Conservation (phyloP, 2,329 filamentous ascomycete species). For the Paradendryphiella salina region DNA sequence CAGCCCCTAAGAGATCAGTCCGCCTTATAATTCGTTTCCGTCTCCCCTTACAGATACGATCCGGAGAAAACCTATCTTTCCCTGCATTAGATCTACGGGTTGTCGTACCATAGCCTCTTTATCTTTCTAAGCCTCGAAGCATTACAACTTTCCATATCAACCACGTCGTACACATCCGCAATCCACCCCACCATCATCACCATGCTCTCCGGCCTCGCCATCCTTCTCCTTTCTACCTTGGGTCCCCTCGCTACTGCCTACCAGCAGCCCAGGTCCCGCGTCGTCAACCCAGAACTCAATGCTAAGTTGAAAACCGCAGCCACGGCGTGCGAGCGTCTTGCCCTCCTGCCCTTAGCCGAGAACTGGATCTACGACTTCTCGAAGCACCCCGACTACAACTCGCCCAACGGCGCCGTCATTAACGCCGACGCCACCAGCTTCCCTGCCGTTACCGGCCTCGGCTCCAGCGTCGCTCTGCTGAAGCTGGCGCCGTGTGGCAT, state of each 20-base stretch:
- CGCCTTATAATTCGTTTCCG: slow-evolving; percentile 1
- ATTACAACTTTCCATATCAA: too few relatives aligned
- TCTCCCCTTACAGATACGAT: slow-evolving; percentile 4
- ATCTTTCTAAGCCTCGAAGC: too few relatives aligned
- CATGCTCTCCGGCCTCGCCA: slow-evolving; percentile 2
- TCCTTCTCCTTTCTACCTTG: slow-evolving; percentile 17
- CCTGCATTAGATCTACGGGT: slow-evolving; percentile 2
- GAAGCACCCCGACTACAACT: slow-evolving; percentile 50
- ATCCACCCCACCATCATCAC: background rate
- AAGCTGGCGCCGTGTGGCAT: slow-evolving; percentile 57
- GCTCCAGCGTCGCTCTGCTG: slow-evolving; percentile 54
- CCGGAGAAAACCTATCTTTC: background rate
- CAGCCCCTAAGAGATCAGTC: background rate
- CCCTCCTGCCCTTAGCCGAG: slow-evolving; percentile 46
- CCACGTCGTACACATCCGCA: too few relatives aligned
- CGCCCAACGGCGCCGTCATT: slow-evolving; percentile 53
- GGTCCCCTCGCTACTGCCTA: slow-evolving; percentile 20
- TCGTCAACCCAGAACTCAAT: slow-evolving; percentile 48
- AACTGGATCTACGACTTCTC: slow-evolving; percentile 58
- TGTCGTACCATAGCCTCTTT: background rate
- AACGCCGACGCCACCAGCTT: slow-evolving; percentile 59
- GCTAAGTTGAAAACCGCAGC: slow-evolving; percentile 45
- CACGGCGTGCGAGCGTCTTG: slow-evolving; percentile 53
- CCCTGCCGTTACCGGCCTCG: slow-evolving; percentile 53
- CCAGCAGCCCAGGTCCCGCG: slow-evolving; percentile 45